Base-by-base conservation (phyloP, 2,329 filamentous ascomycete species). In the Diatrype stigma region DNA sequence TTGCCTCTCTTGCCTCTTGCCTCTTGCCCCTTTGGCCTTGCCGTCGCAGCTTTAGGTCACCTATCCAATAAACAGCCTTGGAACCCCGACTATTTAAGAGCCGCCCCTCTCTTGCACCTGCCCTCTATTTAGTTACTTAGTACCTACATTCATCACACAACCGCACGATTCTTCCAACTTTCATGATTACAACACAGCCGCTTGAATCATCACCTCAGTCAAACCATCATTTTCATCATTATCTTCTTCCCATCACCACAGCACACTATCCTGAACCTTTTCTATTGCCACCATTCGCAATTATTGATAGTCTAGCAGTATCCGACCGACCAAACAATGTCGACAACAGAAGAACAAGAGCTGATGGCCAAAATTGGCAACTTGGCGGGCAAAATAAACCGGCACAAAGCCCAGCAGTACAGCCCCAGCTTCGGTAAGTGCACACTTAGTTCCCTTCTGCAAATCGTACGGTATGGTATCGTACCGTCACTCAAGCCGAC, bases 301-400 rank as follows among this genome's bases (percentile, higher is more conserved):
- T 30, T 16, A 17, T 14, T 37, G n/a, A 16, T 16, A 37, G n/a
- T 19, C 45, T 22, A 47, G 16, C 14, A 44, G 40, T 26, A 11
- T 44, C 26, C 22, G 22, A 23, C n/a, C 40, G 40, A 44, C n/a
- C 30, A 54, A 51, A 59, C 28, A 52, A 64, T 64, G 63, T 49
- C 60, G 48, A 58, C 62, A 30, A 34, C 55, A 48, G 76, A 80
- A 61, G 74, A 81, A 49, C 73, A 74, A 61, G 76, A 79, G 52
- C 66, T 83, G 56, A 67, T 80, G 61, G 78, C 76, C 48, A 73
- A 73, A 57, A 84, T 84, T 63, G 70, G 74, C 60, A 73, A 73
- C 40, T 65, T 81, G 48, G 75, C 79, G 51, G 74, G 77, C 78
- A 66, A 89, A 70, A 93, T 94, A 65, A 91, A 91, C 66, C 82